Evolutionary conservation across 2,329 filamentous ascomycete species (phyloP), one percentile per base, ranked within the genome.

Genomic region (Pseudocercospora musae): DNA sequence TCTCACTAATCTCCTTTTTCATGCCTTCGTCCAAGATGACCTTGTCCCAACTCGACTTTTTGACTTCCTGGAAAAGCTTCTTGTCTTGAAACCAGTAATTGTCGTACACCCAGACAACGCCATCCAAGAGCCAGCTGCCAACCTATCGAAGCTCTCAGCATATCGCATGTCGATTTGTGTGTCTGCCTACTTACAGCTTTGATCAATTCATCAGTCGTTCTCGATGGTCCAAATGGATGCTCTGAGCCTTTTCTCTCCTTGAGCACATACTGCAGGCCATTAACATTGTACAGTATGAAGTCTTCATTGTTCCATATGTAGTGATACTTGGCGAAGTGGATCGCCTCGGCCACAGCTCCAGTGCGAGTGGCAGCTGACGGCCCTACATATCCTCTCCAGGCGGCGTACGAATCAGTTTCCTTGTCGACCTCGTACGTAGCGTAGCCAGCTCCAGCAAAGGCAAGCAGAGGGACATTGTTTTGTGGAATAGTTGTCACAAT

Each of bases 11-110:
- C 20, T 77, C 78, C 49, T 75, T 74, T 69, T 81, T 81, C 73
- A 78, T 75, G 20, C 71, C 70, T 27, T 76, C 72, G 59, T 81
- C 78, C 13, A 82, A 69, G 52, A 81, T 81, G n/a, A 81, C 78
- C 55, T 81, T 77, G 23, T 78, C 74, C 79, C 79, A 81, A 25
- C 66, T 71, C 7, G 76, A 72, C 64, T 79, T 78, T 67, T 76
- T 65, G 15, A 80, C 77, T 62, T 76, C 68, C 23, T 75, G 62
- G 66, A 73, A 80, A 6, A 80, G 68, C 40, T 73, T 69, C 15
- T 73, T 72, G 62, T 73, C 75, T 52, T 75, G 75, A 10, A 68
- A 69, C 79, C 79, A 81, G 65, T 74, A 78, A 1, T 71, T 67
- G 46, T 71, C 79, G 64, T 75, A 81, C 4, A 81, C 78, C 72